phyloP scores from a whole-genome alignment of 225 moss, liverwort and hornwort genomes.

The Asterella californica region DNA sequence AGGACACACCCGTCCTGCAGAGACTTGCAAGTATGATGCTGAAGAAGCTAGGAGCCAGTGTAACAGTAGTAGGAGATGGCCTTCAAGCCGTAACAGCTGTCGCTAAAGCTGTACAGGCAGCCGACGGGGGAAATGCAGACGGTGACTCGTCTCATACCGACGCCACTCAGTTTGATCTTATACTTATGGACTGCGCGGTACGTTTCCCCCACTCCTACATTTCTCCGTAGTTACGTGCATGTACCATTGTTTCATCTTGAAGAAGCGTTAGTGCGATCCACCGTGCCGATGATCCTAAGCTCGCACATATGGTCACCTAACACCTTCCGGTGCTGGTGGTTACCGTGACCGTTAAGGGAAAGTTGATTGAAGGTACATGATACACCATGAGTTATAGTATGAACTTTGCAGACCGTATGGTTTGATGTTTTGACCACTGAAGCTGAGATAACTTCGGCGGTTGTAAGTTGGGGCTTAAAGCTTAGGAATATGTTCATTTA shows the following conservation, averaged over 20 bases:
- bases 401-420: background rate
- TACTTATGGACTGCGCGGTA: constrained; percentile 98
- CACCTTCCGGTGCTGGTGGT: no score
- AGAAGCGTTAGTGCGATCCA: no score
- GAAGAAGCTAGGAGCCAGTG: constrained; percentile 71
- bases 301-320: background rate
- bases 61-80: constrained; percentile 71
- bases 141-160: background rate
- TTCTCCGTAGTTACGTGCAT: no score
- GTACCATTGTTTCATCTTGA: background rate
- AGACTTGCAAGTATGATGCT: constrained; percentile 81
- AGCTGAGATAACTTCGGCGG: background rate
- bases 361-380: no score
- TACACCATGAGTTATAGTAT: no score
- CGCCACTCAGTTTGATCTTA: constrained; percentile 52
- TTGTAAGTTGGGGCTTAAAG: no score
- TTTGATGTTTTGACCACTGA: background rate
- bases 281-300: background rate
- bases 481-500: background rate
- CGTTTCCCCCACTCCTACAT: background rate
- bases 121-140: constrained; percentile 3
- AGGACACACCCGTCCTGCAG: constrained; percentile 78
- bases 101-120: constrained; percentile 48
- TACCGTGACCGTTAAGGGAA: no score
- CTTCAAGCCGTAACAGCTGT: constrained; percentile 71